These are phyloP conservation scores for Phytopythium delawarense DNA, from an alignment of 352 stramenopile genomes.

Conservation along the genomic window DNA sequence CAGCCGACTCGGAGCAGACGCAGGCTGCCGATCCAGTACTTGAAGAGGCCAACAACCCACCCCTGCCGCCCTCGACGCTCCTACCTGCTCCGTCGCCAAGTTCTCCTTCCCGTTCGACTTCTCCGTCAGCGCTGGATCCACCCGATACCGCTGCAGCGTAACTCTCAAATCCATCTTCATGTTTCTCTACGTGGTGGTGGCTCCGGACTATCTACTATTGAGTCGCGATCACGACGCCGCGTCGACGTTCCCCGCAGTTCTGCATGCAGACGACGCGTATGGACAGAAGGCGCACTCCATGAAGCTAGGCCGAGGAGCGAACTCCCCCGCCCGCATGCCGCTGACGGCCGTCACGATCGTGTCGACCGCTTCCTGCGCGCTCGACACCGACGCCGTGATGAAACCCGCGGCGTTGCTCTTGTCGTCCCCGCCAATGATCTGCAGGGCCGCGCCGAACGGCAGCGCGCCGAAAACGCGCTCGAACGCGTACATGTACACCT, in stretches of 20 bases:
- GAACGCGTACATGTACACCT: slow-evolving; percentile 82
- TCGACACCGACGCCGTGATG: slow-evolving; percentile 16
- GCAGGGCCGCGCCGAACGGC: slow-evolving; percentile 49
- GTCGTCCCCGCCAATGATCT: slow-evolving; percentile 47
- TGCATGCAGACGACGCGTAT: slow-evolving; percentile 57
- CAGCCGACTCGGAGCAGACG: neutral
- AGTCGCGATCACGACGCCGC: neutral
- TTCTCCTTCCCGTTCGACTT: neutral
- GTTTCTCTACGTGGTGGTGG: neutral
- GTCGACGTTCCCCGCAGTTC: slow-evolving; percentile 16
- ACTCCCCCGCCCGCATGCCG: slow-evolving; percentile 42
- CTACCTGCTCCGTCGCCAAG: neutral
- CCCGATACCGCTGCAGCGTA: neutral
- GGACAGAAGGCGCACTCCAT: slow-evolving; percentile 70
- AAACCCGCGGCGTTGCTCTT: neutral
- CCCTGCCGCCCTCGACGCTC: neutral
- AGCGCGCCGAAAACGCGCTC: slow-evolving; percentile 44
- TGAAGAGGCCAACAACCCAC: neutral
- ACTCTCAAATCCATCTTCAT: neutral
- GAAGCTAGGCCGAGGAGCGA: slow-evolving; percentile 50
- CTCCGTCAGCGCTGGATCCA: neutral
- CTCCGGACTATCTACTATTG: neutral
- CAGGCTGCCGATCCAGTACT: neutral
- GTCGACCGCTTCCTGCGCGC: slow-evolving; percentile 28
- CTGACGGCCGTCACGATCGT: slow-evolving; percentile 31